A percentile compares a stretch with the other conserved stretches of the same genome.
phyloP scores from a whole-genome alignment of 306 rosid species.

The Astragalus membranaceus region DNA sequence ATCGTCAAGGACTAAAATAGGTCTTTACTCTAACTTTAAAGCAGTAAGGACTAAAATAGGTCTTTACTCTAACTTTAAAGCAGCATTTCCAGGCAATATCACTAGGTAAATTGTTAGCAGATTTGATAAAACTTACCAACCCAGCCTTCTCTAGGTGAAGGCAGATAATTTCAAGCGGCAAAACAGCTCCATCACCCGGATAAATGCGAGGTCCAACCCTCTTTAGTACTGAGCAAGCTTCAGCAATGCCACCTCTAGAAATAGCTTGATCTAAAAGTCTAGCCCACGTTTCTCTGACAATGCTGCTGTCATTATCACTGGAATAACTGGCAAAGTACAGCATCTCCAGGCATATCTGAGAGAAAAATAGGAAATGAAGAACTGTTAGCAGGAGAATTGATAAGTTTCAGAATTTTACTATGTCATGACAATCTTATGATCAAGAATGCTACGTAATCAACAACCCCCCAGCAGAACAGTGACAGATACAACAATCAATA shows the following conservation, averaged over 20 bases:
- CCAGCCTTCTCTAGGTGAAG: slow-evolving; percentile 97
- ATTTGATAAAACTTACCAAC: slow-evolving; percentile 44
- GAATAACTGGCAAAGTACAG: slow-evolving; percentile 92
- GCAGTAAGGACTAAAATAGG: too few species aligned
- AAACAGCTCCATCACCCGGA: slow-evolving; percentile 84
- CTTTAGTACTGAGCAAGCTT: slow-evolving; percentile 87
- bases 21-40: too few species aligned
- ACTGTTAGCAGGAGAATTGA: background rate
- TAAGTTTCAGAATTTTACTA: background rate
- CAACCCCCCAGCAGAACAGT: background rate
- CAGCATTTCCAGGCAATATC: slow-evolving; percentile 10
- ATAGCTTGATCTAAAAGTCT: slow-evolving; percentile 89
- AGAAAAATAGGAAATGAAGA: slow-evolving; percentile 24
- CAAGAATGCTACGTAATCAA: slow-evolving; percentile 3
- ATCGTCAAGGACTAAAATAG: too few species aligned
- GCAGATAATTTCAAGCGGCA: slow-evolving; percentile 77
- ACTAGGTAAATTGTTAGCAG: background rate
- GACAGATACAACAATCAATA: slow-evolving; percentile 7
- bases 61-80: too few species aligned
- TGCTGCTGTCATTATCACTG: slow-evolving; percentile 75
- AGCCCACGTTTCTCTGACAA: slow-evolving; percentile 90
- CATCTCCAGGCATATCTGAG: slow-evolving; percentile 89
- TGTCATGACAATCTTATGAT: background rate
- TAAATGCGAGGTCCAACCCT: slow-evolving; percentile 93
- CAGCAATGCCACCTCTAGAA: slow-evolving; percentile 87